A percentile compares a stretch with the other conserved stretches of the same genome.
Conservation (phyloP, 2,329 filamentous ascomycete genomes). For the Alternaria angustiovoidea region DNA sequence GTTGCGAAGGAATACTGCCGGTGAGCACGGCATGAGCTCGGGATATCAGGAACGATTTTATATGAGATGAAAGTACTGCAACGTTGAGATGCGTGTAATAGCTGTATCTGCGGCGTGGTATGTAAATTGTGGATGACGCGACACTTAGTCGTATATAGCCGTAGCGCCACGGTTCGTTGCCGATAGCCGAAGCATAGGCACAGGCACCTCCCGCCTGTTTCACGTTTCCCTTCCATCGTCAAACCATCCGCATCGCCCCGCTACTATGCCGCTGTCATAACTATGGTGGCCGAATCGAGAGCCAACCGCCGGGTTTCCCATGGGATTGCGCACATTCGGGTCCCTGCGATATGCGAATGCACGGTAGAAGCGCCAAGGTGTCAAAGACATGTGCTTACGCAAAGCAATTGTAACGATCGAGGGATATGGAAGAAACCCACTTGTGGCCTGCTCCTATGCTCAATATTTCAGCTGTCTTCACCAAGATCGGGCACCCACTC, state of each 20-base stretch:
- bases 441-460: background rate
- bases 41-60: background rate
- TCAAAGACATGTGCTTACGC: background rate
- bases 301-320: background rate
- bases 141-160: background rate
- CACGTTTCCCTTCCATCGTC: background rate
- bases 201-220: background rate
- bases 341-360: background rate
- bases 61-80: background rate
- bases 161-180: background rate
- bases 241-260: background rate
- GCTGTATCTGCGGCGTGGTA: background rate
- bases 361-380: background rate
- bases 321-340: background rate
- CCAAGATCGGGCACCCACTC: background rate
- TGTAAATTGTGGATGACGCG: background rate
- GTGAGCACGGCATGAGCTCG: background rate
- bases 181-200: background rate
- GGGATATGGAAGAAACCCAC: background rate
- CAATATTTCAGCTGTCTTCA: background rate
- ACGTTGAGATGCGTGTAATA: background rate
- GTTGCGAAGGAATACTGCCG: background rate
- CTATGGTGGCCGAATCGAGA: background rate
- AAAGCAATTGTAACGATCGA: background rate
- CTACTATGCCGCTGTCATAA: background rate